These are phyloP conservation scores for Cryphonectria naterciae DNA, from an alignment of 2,329 filamentous ascomycete species.

Conservation along the genomic window DNA sequence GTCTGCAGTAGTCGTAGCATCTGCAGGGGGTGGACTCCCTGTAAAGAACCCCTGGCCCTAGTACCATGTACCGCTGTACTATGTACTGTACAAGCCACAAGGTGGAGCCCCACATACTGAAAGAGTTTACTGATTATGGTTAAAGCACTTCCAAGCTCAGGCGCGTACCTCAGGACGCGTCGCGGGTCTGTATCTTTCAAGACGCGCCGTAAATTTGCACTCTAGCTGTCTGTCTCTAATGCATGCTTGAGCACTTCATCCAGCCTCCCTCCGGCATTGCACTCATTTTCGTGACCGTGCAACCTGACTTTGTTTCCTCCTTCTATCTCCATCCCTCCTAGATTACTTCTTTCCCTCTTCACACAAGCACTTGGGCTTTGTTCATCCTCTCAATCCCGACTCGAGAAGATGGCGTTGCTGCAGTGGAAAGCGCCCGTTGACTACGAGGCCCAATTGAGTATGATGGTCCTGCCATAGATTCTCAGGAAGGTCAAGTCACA, in stretches of 20 bases:
- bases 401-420: conserved; percentile 76
- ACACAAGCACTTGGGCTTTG: neutral
- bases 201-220: conserved; percentile 20
- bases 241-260: neutral
- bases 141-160: conserved; percentile 9
- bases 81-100: neutral
- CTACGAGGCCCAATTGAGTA: conserved; percentile 85
- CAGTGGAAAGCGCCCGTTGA: conserved; percentile 79
- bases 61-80: neutral
- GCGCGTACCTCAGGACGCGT: conserved; percentile 7
- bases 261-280: neutral
- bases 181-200: neutral
- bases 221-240: neutral
- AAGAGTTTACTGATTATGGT: neutral
- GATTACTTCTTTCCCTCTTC: neutral
- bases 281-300: neutral
- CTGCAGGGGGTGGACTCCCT: neutral
- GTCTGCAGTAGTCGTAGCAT: neutral
- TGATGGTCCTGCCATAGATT: conserved; percentile 37
- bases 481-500: neutral
- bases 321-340: neutral
- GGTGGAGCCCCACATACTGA: neutral
- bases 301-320: neutral
- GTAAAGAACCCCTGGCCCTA: neutral
- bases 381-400: neutral